A percentile compares a stretch with the other conserved stretches of the same genome.
Evolutionary conservation across 306 rosid genomes (phyloP).

Genomic region (Ceratonia siliqua): DNA sequence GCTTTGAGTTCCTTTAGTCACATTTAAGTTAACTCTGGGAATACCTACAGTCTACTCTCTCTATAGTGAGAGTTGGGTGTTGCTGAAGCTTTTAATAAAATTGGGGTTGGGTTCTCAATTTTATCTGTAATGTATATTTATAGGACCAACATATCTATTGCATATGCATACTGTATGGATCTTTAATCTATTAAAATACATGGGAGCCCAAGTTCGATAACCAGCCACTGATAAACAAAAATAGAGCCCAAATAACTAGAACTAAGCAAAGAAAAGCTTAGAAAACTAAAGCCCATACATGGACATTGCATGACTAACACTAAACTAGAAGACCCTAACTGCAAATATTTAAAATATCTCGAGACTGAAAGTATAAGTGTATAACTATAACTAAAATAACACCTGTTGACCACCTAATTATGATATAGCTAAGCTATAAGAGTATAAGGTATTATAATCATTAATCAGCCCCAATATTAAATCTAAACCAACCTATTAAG

Average conservation of each 20-base stretch:
- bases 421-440: not conserved
- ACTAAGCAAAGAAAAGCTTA: not conserved
- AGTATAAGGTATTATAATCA: no score
- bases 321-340: not conserved
- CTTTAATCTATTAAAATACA: no score
- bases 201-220: not conserved
- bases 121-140: no score
- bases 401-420: not conserved
- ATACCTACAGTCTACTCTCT: no score
- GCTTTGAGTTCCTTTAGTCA: no score
- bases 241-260: not conserved
- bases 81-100: no score
- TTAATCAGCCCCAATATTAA: not conserved
- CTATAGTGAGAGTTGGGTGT: no score
- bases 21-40: no score
- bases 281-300: not conserved
- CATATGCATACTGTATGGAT: no score
- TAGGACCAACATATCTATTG: no score
- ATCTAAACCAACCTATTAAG: not conserved
- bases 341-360: not conserved
- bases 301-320: not conserved
- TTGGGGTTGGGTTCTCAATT: no score
- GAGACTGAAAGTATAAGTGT: not conserved
- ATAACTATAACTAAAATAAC: not conserved
- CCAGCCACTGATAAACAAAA: not conserved